Base-by-base conservation (phyloP, 768 basidiomycete species). In the Lanmaoa rubissima region DNA sequence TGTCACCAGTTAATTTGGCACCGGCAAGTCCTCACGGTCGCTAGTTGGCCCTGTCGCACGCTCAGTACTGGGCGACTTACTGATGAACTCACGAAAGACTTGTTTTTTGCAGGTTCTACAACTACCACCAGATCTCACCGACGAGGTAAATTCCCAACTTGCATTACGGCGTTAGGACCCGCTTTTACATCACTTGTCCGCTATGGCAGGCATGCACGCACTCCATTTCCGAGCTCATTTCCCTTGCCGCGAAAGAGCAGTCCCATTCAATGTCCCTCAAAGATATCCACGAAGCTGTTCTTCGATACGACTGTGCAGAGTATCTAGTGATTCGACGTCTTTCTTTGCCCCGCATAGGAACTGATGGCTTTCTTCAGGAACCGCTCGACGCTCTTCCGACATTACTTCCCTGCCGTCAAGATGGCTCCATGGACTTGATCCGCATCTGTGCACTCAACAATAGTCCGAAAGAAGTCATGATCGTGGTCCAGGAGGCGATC, bases 381-480 rank as follows among this genome's bases (percentile, higher is more conserved):
- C 72, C 75, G 11, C 66, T 80, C 34, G 64, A 67, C 4, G 39
- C 78, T 24, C 61, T 80, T 28, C 76, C 77, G 2, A 36, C 56
- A 8, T 59, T 80, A 13, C 58, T 79, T 13, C 62, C 75, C 8
- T 72, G 66, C 26, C 24, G 49, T n/a, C 60, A 61, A 6, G 62
- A 71, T 21, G 69, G 68, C 1, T 69, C 74, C 17, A 59, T 62
- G 24, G 67, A 68, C 26, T n/a, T 81, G 26, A 59, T 79, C 16
- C 60, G 53, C n/a, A 24, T 64, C 14, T 70, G 78, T 28, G 70
- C 70, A 4, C 47, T 58, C 39, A 49, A 65, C 3, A 62, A 61
- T 14, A 80, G 69, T 50, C 71, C 74, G 0, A 80, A 79, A 55
- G 79, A 80, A 60, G 58, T 75, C 24, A 48, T 78, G 40, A 73